A percentile compares a stretch with the other conserved stretches of the same genome.
Evolutionary conservation across 306 rosid species (phyloP).

Genomic region (Adenanthera pavonina): DNA sequence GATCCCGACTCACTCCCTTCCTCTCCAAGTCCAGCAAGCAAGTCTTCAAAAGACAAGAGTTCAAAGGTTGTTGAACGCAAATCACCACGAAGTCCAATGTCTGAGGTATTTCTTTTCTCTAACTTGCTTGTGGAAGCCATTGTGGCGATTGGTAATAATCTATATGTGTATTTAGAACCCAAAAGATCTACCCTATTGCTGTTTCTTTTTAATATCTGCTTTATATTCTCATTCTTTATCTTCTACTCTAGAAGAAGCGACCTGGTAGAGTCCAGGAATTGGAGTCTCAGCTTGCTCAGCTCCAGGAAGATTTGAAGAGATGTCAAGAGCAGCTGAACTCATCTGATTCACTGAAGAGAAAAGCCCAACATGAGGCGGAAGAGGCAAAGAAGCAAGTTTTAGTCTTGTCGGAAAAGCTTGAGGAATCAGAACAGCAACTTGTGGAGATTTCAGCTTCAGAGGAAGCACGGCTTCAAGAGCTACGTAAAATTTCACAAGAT

Average conservation of each 20-base stretch:
- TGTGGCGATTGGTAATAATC: background rate
- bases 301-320: conserved; percentile 65
- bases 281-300: conserved; percentile 59
- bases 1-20: conserved; percentile 59
- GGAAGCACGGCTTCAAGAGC: conserved; percentile 64
- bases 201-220: background rate
- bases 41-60: conserved; percentile 65
- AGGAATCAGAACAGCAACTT: conserved; percentile 65
- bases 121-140: background rate
- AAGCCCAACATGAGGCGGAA: conserved; percentile 61
- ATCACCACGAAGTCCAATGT: conserved; percentile 62
- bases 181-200: background rate
- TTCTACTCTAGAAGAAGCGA: conserved; percentile 56
- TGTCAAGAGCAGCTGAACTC: conserved; percentile 58
- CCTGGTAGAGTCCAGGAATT: conserved; percentile 55
- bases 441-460: conserved; percentile 61
- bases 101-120: conserved; percentile 61
- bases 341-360: conserved; percentile 55
- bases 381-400: conserved; percentile 58
- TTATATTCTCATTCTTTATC: conserved; percentile 15
- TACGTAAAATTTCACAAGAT: conserved; percentile 77
- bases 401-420: conserved; percentile 57
- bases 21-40: conserved; percentile 55
- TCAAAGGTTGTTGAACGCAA: conserved; percentile 65
- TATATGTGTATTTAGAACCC: background rate